Base-by-base conservation (phyloP, 805 yeast genomes). In the Kregervanrija delftensis region DNA sequence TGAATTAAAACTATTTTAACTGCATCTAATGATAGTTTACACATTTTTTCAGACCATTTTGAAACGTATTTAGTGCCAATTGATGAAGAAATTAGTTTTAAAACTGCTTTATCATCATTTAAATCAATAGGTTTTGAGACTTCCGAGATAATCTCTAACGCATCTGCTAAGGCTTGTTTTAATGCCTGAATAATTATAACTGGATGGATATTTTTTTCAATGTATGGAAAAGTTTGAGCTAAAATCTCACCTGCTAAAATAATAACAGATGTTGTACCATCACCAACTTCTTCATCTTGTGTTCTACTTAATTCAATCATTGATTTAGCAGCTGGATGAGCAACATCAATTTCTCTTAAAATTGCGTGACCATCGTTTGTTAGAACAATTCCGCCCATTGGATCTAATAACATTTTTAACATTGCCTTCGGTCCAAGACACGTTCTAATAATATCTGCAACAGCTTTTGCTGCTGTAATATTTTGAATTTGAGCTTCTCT, bases 331-430 rank as follows among this genome's bases (percentile, higher is more conserved):
- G 99, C 99, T 10, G 99, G 99, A 64, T 93, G 99, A 4, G 96
- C 89, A 45, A 86, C 95, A 62, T 91, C 98, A 55, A 93, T 93
- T 64, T 93, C 99, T 61, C 99, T 79, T 55, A 93, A 72, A 55
- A 93, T 93, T 13, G 99, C 99, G 67, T 93, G 99, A 11, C 99
- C 99, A 65, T 93, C 99, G 67, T 93, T 93, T 46, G 99, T 93
- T 52, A 93, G 73, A 12, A 91, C 97, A 54, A 93, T 86, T 31
- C 99, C 99, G 31, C 93, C 91, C 81, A 85, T 84, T 46, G 99
- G 99, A 63, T 93, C 99, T 51, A 93, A 73, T 44, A 93, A 73
- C 98, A 93, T 91, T 71, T 93, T 93, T 50, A 93, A 77, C 99
- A 93, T 93, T 33, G 99, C 99, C 65, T 91, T 91, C 43, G 99